A percentile compares a stretch with the other conserved stretches of the same genome.
Evolutionary conservation across 345 rosid species (phyloP).

Genomic region (Eucalyptus victrix): DNA sequence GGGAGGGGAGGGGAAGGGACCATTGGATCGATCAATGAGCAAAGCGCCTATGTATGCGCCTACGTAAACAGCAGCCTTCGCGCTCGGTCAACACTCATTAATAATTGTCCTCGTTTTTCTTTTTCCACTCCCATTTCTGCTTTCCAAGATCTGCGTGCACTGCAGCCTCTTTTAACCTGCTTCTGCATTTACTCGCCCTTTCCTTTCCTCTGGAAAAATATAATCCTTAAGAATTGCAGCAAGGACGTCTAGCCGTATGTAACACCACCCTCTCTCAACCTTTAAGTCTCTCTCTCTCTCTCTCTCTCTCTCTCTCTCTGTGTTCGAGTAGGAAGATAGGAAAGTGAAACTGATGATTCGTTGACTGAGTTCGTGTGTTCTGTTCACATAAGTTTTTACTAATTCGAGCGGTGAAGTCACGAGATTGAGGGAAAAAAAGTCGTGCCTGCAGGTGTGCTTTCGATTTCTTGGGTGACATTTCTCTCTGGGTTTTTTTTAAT

Average conservation of each 20-base stretch:
- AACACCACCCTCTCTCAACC: not conserved
- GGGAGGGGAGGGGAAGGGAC: not conserved
- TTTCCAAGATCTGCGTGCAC: not conserved
- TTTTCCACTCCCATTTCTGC: not conserved
- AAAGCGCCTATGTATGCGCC: not conserved
- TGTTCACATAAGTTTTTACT: not conserved
- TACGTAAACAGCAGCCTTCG: not conserved
- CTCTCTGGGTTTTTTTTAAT: not conserved
- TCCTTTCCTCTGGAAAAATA: not conserved
- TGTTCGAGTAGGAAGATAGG: not conserved
- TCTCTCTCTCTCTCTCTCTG: not conserved
- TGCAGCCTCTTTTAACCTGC: not conserved
- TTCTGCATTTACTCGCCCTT: not conserved
- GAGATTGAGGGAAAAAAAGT: not conserved
- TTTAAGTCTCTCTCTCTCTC: not conserved
- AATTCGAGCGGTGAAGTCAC: not conserved
- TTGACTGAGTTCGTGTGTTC: not conserved
- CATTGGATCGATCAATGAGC: not conserved
- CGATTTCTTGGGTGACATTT: not conserved
- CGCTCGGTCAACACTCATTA: not conserved
- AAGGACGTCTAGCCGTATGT: not conserved
- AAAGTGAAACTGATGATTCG: not conserved
- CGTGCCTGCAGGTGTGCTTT: not conserved
- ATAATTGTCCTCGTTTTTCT: not conserved
- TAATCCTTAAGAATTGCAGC: not conserved